Conservation (phyloP, 345 rosid genomes). For the Erodium maritimum region DNA sequence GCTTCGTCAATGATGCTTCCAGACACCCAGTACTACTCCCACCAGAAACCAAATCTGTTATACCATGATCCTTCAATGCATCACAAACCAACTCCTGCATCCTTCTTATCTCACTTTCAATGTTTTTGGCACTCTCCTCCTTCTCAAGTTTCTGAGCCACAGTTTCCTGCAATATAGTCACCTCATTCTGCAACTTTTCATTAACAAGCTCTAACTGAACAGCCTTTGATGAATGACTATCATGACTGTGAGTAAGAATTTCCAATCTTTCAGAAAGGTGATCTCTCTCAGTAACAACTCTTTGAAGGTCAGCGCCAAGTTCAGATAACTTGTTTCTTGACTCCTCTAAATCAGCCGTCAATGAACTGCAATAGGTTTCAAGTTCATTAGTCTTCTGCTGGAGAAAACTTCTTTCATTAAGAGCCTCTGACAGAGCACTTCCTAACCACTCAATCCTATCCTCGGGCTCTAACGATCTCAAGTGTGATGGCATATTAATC, state of each 20-base stretch:
- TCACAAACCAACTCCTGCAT: constrained; percentile 48
- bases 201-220: constrained; percentile 46
- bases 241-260: constrained; percentile 28
- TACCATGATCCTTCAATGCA: constrained; percentile 42
- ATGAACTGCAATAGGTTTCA: constrained; percentile 44
- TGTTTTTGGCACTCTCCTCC: constrained; percentile 32
- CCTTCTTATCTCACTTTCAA: constrained; percentile 39
- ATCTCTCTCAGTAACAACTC: constrained; percentile 35
- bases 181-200: constrained; percentile 40
- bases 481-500: constrained; percentile 57
- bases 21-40: constrained; percentile 38
- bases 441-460: constrained; percentile 82
- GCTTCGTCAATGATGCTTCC: constrained; percentile 54
- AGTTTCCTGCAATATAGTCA: constrained; percentile 37
- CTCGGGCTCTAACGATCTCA: constrained; percentile 64
- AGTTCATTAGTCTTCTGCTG: constrained; percentile 50
- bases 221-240: constrained; percentile 29
- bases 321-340: constrained; percentile 37
- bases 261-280: constrained; percentile 53
- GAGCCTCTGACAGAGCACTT: constrained; percentile 52
- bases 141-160: constrained; percentile 36
- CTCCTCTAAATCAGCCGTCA: constrained; percentile 59
- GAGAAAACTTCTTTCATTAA: constrained; percentile 43
- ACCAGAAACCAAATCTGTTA: constrained; percentile 27
- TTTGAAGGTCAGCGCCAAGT: constrained; percentile 42